Evolutionary conservation across 768 basidiomycete genomes (phyloP).

Genomic region (Serendipita sp.): DNA sequence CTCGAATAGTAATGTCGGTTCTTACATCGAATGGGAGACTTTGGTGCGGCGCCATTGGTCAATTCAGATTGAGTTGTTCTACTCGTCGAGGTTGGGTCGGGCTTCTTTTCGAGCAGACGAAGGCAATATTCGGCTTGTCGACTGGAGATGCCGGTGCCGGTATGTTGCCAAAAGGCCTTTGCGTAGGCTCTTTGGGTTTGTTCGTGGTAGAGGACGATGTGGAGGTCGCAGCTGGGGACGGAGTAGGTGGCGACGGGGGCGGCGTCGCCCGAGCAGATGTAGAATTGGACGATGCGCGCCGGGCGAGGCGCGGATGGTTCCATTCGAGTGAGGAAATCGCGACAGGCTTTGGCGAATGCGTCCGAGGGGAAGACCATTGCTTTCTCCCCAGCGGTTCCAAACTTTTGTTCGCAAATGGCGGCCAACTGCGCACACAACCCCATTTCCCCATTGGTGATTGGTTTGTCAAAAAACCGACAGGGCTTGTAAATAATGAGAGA

Average conservation of each 20-base stretch:
- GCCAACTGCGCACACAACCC: too few species aligned
- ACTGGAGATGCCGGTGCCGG: conserved; percentile 78
- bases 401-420: conserved; percentile 57
- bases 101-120: conserved; percentile 43
- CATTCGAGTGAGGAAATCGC: conserved; percentile 49
- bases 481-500: too few species aligned
- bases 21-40: conserved; percentile 9
- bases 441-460: too few species aligned
- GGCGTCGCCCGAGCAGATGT: conserved; percentile 45
- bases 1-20: conserved; percentile 4
- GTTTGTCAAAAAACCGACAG: too few species aligned
- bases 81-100: too few species aligned
- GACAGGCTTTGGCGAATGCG: conserved; percentile 55
- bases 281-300: conserved; percentile 49
- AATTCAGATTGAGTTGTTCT: too few species aligned
- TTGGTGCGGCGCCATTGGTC: conserved; percentile 10
- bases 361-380: conserved; percentile 71
- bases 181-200: conserved; percentile 44
- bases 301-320: conserved; percentile 31
- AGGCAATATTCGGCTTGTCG: conserved; percentile 75
- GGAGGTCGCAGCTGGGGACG: conserved; percentile 35
- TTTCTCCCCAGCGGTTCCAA: conserved; percentile 50
- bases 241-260: conserved; percentile 16
- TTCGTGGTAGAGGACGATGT: conserved; percentile 68
- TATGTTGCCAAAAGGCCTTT: conserved; percentile 94